These are phyloP conservation scores for Metarhizium anisopliae DNA, from an alignment of 2,329 filamentous ascomycete species.

Conservation along the genomic window DNA sequence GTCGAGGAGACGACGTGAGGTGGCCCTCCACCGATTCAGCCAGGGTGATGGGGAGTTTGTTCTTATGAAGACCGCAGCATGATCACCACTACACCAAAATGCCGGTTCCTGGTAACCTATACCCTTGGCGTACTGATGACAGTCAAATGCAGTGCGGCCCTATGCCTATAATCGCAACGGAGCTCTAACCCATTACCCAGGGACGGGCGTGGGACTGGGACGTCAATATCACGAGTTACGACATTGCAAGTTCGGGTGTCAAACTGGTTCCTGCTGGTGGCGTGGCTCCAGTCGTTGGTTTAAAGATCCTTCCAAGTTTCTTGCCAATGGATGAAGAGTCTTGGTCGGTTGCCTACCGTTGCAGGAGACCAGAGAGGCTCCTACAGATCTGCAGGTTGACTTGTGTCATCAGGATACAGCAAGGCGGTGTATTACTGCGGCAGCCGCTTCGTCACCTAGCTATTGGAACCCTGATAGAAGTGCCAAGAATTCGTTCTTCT, in stretches of 20 bases:
- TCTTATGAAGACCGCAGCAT: background rate
- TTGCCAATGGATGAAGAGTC: background rate
- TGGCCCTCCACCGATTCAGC: background rate
- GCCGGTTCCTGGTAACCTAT: background rate
- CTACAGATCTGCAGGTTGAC: background rate
- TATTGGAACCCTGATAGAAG: background rate
- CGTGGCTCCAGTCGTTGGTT: background rate
- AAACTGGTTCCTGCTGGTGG: background rate
- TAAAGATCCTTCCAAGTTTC: background rate
- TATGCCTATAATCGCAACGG: background rate
- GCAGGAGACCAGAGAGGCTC: background rate
- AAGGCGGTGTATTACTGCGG: background rate
- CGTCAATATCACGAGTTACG: background rate
- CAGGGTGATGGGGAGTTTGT: background rate
- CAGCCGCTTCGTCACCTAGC: background rate
- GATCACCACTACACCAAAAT: background rate
- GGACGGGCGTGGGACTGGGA: too few relatives aligned
- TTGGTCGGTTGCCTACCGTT: background rate
- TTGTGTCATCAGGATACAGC: background rate
- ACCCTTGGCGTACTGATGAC: background rate
- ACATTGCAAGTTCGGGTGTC: background rate
- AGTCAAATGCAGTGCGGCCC: background rate
- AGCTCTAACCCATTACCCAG: background rate
- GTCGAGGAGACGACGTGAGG: background rate
- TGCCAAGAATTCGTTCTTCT: background rate